Evolutionary conservation across 2,329 filamentous ascomycete genomes (phyloP).

Genomic region (Cercospora brassicicola): DNA sequence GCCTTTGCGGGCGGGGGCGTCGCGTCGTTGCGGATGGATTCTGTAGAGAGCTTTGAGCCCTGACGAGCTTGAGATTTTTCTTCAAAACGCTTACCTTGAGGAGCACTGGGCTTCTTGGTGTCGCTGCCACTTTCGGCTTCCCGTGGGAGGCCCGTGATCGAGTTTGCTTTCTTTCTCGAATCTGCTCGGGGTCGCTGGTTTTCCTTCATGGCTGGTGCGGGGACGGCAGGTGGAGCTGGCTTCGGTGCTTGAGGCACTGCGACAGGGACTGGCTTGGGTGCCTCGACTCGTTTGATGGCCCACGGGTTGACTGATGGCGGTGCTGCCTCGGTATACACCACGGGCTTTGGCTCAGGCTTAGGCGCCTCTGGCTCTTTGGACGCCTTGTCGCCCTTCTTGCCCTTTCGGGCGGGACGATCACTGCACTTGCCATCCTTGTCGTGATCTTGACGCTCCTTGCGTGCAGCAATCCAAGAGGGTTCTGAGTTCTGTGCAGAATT

Average conservation of each 20-base stretch:
- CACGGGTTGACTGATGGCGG: constrained; percentile 84
- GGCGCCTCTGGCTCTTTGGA: constrained; percentile 27
- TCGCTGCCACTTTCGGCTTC: constrained; percentile 16
- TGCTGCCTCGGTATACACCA: constrained; percentile 74
- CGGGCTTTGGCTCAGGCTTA: constrained; percentile 49
- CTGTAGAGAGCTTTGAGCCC: constrained; percentile 23
- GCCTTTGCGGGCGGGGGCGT: constrained; percentile 9
- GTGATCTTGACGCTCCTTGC: constrained; percentile 37
- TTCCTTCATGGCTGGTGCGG: constrained; percentile 26
- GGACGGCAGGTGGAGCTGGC: constrained; percentile 10
- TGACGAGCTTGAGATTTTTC: constrained; percentile 22
- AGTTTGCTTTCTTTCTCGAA: constrained; percentile 32
- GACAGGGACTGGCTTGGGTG: constrained; percentile 54
- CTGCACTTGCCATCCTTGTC: constrained; percentile 20
- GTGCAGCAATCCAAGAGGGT: constrained; percentile 62
- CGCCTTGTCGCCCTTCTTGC: constrained; percentile 30
- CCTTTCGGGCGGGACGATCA: constrained; percentile 18
- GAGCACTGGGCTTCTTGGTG: constrained; percentile 26
- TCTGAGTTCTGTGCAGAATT: constrained; percentile 62
- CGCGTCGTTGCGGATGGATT: constrained; percentile 16
- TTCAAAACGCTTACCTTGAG: constrained; percentile 28
- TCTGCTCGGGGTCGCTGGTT: constrained; percentile 34
- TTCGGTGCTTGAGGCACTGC: constrained; percentile 25
- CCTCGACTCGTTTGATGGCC: constrained; percentile 70
- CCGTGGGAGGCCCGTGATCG: constrained; percentile 22